Percentiles rank a stretch among this genome's conserved stretches.
Evolutionary conservation across 2,329 filamentous ascomycete genomes (phyloP).

Genomic region (Curvularia spicifera): DNA sequence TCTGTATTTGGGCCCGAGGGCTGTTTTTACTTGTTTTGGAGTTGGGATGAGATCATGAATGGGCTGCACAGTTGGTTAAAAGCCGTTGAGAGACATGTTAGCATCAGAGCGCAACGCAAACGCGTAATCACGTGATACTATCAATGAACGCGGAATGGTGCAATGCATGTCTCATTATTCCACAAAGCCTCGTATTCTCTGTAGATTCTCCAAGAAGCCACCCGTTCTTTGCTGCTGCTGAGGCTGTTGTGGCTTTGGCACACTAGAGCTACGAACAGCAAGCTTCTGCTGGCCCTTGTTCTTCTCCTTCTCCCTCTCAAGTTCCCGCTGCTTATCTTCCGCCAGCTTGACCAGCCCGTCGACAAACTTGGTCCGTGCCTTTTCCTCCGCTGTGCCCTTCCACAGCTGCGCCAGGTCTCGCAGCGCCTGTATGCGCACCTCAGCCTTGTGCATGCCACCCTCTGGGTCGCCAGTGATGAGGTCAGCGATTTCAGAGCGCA

Average conservation of each 20-base stretch:
- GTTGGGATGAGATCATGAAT: slow-evolving; percentile 3
- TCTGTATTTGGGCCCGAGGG: not conserved
- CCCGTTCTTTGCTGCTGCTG: slow-evolving; percentile 39
- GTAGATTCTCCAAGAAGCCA: slow-evolving; percentile 49
- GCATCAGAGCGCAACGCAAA: not conserved
- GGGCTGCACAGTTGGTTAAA: not conserved
- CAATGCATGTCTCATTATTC: slow-evolving; percentile 26
- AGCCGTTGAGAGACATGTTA: not conserved
- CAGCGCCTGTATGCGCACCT: slow-evolving; percentile 75
- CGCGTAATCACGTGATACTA: slow-evolving; percentile 23
- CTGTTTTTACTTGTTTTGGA: slow-evolving; percentile 3
- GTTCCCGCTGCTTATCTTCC: slow-evolving; percentile 68
- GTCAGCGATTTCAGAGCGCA: slow-evolving; percentile 73
- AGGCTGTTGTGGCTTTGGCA: slow-evolving; percentile 23
- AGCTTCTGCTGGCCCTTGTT: slow-evolving; percentile 29
- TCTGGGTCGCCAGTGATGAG: slow-evolving; percentile 63
- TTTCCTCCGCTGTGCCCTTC: slow-evolving; percentile 96
- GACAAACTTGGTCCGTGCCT: slow-evolving; percentile 79
- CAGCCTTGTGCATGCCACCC: slow-evolving; percentile 75
- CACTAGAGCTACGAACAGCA: slow-evolving; percentile 33
- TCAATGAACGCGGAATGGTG: not conserved
- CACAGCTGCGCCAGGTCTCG: slow-evolving; percentile 80
- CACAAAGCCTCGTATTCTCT: slow-evolving; percentile 47
- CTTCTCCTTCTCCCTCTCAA: slow-evolving; percentile 50
- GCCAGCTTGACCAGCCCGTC: slow-evolving; percentile 81